Evolutionary conservation across 1,284 basidiomycete genomes (phyloP).

Genomic region (Apiotrichum domesticum): DNA sequence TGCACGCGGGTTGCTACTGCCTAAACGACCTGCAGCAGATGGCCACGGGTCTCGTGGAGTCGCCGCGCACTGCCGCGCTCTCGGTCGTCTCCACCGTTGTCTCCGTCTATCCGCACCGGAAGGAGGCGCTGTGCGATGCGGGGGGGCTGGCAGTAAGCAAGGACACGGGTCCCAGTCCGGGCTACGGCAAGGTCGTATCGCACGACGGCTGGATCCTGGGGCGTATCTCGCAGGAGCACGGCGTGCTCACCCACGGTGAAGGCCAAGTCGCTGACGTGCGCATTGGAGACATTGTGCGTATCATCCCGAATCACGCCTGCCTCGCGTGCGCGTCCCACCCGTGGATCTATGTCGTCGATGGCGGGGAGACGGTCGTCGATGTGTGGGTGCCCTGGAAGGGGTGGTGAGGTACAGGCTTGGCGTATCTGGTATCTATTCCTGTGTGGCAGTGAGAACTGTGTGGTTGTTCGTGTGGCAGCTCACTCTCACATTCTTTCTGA

Average conservation of each 20-base stretch:
- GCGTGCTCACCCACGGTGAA: slow-evolving; percentile 53
- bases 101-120: slow-evolving; percentile 65
- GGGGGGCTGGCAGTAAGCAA: slow-evolving; percentile 80
- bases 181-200: slow-evolving; percentile 62
- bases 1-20: slow-evolving; percentile 73
- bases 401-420: slow-evolving; percentile 53
- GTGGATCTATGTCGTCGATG: slow-evolving; percentile 77
- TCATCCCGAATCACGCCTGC: slow-evolving; percentile 54
- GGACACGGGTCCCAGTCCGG: slow-evolving; percentile 66
- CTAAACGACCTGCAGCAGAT: slow-evolving; percentile 78
- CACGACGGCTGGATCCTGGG: slow-evolving; percentile 64
- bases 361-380: slow-evolving; percentile 60
- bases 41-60: slow-evolving; percentile 62
- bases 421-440: no score
- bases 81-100: slow-evolving; percentile 66
- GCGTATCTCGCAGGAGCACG: slow-evolving; percentile 73
- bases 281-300: slow-evolving; percentile 53
- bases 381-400: slow-evolving; percentile 89
- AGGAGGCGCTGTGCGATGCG: slow-evolving; percentile 60
- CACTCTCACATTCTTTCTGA: no score
- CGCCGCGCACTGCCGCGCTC: slow-evolving; percentile 49
- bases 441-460: no score
- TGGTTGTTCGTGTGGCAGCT: no score
- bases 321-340: slow-evolving; percentile 67
- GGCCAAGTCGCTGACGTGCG: slow-evolving; percentile 39